Conservation (phyloP, 1,139 yeast genomes). For the Kodamaea ohmeri region DNA sequence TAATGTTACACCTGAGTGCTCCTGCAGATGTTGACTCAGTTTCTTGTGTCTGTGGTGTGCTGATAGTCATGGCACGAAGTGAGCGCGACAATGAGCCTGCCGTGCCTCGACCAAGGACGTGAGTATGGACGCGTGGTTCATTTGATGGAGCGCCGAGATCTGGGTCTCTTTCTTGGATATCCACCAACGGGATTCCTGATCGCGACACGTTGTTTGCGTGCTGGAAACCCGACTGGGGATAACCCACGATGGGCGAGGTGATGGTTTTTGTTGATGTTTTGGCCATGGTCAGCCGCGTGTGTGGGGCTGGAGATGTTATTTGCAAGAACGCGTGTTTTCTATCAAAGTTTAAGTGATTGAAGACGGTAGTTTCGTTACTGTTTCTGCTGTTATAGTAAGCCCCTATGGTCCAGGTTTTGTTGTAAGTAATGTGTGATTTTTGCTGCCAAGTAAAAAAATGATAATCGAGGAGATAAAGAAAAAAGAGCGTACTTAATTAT, state of each 20-base stretch:
- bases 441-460: no score
- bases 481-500: no score
- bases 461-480: no score
- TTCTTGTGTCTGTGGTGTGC: conserved; percentile 1
- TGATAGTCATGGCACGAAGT: conserved; percentile 1
- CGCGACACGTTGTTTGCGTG: conserved; percentile 2
- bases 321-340: no score
- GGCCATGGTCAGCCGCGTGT: conserved; percentile 8
- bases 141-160: background rate
- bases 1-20: conserved; percentile 29
- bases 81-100: background rate
- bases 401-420: no score
- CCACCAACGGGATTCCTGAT: conserved; percentile 5
- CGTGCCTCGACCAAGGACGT: background rate
- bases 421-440: no score
- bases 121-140: background rate
- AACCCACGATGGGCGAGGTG: conserved; percentile 10
- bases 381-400: no score
- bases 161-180: conserved; percentile 1
- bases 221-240: conserved; percentile 6
- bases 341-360: no score
- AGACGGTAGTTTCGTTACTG: no score
- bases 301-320: conserved; percentile 1
- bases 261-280: conserved; percentile 11
- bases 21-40: conserved; percentile 10